Evolutionary conservation across 768 basidiomycete species (phyloP).

Genomic region (Suillus subaureus): DNA sequence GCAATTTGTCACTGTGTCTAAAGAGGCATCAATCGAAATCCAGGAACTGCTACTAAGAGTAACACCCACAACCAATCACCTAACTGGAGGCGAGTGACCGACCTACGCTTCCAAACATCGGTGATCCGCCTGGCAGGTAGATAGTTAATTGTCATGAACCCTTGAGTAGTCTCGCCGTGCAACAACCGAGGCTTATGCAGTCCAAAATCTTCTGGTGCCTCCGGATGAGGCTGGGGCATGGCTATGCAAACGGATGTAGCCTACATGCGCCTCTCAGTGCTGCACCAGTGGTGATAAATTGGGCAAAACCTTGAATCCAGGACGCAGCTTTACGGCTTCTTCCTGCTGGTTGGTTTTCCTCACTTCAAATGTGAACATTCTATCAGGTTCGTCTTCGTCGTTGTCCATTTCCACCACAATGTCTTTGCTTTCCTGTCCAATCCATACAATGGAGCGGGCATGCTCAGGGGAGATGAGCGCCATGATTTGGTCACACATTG

Average conservation of each 20-base stretch:
- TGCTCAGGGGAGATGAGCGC: constrained; percentile 55
- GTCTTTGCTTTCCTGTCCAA: constrained; percentile 30
- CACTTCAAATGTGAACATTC: constrained; percentile 57
- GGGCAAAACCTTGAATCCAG: constrained; percentile 48
- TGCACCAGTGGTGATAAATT: neutral
- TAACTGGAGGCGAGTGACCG: constrained; percentile 17
- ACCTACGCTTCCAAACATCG: constrained; percentile 6
- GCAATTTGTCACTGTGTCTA: constrained; percentile 27
- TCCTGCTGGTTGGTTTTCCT: constrained; percentile 58
- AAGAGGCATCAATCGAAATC: neutral
- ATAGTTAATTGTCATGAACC: constrained; percentile 37
- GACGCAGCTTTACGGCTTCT: constrained; percentile 44
- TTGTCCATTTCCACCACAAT: constrained; percentile 24
- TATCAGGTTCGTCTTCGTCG: constrained; percentile 45
- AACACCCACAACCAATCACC: constrained; percentile 21
- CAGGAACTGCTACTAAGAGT: neutral
- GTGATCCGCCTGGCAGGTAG: constrained; percentile 11
- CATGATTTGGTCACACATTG: constrained; percentile 57
- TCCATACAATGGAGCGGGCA: constrained; percentile 47
- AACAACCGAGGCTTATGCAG: constrained; percentile 33
- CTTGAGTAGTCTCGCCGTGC: constrained; percentile 43
- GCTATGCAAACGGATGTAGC: constrained; percentile 17
- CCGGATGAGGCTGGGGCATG: constrained; percentile 12
- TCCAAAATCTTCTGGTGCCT: constrained; percentile 12
- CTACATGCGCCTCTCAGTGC: constrained; percentile 7